Base-by-base conservation (phyloP, 2,329 filamentous ascomycete species). In the Monilinia laxa region DNA sequence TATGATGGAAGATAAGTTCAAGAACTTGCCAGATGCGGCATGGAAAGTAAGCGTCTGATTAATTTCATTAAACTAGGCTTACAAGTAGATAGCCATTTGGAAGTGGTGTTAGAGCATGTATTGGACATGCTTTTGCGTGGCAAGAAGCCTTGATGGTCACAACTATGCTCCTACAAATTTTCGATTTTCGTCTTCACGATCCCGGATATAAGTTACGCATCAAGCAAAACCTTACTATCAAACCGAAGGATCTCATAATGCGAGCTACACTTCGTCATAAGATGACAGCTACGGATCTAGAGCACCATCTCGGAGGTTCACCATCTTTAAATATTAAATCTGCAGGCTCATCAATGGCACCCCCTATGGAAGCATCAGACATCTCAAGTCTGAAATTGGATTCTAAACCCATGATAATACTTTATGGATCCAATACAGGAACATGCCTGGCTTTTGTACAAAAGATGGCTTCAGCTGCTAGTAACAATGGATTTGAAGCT, bases 341-440 rank as follows among this genome's bases (percentile, higher is more conserved):
- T 2, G 16, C 25, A 2, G 62, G 16, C 12, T 12, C 25, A 9
- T 40, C 20, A 12, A 25, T 25, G 16, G n/a, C 28, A 28, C n/a
- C 20, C 23, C 12, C 18, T 20, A 3, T 38, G 14, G 18, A 35
- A 47, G 2, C 49, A 35, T 4, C 49, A 64, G 20, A 67, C 10
- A 18, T 58, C 40, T 40, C 31, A 4, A 11, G 20, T 11, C 16
- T 42, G 18, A 51, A 51, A 12, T 25, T 51, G 7, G 12, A 58
- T 47, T 31, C 4, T 2, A 42, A 64, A 16, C 25, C 53, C 6
- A 71, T 93, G 70, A 83, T 83, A 23, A 83, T 93, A 25, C 83
- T 87, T 93, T 93, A 90, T 72, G 90, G 90, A 2, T 90, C 87
- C n/a, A 91, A 92, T 73, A 87, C 85, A 11, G 90, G 90, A 0